Conservation (phyloP, 2,329 filamentous ascomycete species). For the Lachnum nothofagi region DNA sequence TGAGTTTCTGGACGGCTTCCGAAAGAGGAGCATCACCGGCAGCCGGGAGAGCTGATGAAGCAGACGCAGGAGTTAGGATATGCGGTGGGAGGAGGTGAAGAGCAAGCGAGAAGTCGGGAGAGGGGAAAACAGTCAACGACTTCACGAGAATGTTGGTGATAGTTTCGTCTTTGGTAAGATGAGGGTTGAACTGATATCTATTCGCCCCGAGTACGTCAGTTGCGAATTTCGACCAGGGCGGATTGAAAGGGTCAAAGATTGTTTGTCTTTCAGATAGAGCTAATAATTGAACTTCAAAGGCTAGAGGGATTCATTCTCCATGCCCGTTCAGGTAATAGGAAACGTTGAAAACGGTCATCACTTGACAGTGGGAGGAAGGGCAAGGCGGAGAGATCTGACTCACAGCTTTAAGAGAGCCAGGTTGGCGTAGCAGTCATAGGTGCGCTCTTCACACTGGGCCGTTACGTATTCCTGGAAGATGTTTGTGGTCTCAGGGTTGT, state of each 20-base stretch:
- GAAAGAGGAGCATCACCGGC: conserved; percentile 65
- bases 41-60: conserved; percentile 43
- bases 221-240: not conserved
- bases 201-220: conserved; percentile 9
- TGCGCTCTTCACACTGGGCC: conserved; percentile 91
- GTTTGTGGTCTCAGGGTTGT: conserved; percentile 94
- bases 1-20: conserved; percentile 74
- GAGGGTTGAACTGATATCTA: conserved; percentile 99
- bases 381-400: conserved; percentile 41
- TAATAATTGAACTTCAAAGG: conserved; percentile 67
- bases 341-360: conserved; percentile 87
- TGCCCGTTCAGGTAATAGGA: conserved; percentile 90
- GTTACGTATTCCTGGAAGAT: conserved; percentile 91
- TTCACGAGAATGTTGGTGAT: conserved; percentile 99
- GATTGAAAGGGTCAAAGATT: conserved; percentile 4
- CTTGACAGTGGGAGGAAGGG: conserved; percentile 28
- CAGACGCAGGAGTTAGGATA: conserved; percentile 57
- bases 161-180: conserved; percentile 92
- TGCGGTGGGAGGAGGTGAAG: conserved; percentile 89
- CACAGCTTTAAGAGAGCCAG: conserved; percentile 94
- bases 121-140: conserved; percentile 93
- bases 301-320: conserved; percentile 52
- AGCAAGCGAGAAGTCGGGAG: conserved; percentile 87
- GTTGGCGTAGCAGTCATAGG: conserved; percentile 94
- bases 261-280: conserved; percentile 62